Conservation (phyloP, 1,139 yeast species). For the Taphrina wiesneri region DNA sequence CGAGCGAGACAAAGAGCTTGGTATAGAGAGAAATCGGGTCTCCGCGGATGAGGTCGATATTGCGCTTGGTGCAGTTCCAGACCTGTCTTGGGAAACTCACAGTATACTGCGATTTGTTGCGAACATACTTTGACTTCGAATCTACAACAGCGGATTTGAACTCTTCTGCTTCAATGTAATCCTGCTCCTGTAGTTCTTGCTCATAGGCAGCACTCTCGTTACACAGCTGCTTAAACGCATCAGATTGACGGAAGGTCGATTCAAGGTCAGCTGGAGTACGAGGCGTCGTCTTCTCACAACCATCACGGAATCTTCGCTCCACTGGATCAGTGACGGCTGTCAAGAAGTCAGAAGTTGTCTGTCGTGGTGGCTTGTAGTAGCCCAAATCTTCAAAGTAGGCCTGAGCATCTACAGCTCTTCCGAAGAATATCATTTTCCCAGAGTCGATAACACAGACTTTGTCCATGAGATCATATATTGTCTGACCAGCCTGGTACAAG, state of each 20-base stretch:
- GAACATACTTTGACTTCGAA: slow-evolving; percentile 46
- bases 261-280: slow-evolving; percentile 68
- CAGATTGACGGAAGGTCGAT: slow-evolving; percentile 61
- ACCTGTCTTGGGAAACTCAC: slow-evolving; percentile 45
- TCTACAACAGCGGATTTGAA: slow-evolving; percentile 43
- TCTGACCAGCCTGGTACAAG: slow-evolving; percentile 79
- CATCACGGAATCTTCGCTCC: slow-evolving; percentile 44
- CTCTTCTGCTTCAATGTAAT: slow-evolving; percentile 17
- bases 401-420: slow-evolving; percentile 61
- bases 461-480: slow-evolving; percentile 67
- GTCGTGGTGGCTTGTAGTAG: slow-evolving; percentile 67
- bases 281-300: slow-evolving; percentile 61
- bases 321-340: slow-evolving; percentile 47
- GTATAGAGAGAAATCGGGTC: slow-evolving; percentile 29
- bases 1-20: slow-evolving; percentile 53
- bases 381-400: slow-evolving; percentile 66
- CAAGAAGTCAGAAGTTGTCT: slow-evolving; percentile 78
- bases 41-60: slow-evolving; percentile 32
- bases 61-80: slow-evolving; percentile 39
- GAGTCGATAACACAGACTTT: slow-evolving; percentile 70
- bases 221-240: slow-evolving; percentile 51
- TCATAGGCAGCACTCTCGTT: slow-evolving; percentile 50
- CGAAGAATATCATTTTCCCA: slow-evolving; percentile 76
- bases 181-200: slow-evolving; percentile 27
- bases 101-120: slow-evolving; percentile 47